Evolutionary conservation across 1,139 yeast genomes (phyloP), one percentile per base, ranked within the genome.

Genomic region (Starmera stellimalicola): DNA sequence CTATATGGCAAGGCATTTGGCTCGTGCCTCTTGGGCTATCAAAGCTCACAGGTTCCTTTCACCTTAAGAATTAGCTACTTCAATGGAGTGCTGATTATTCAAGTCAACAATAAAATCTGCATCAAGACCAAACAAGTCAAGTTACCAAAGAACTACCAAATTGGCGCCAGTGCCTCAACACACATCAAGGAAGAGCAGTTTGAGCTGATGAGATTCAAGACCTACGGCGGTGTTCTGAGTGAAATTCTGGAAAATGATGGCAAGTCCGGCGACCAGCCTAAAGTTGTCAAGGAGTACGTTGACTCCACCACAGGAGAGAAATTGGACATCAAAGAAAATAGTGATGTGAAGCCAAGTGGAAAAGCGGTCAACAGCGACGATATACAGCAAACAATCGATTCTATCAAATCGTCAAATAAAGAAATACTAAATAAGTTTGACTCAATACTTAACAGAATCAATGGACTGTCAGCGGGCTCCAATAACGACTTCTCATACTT

Each of bases 41-140:
- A 79, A 50, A 77, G 73, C 44, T 73, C 84, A 0, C 71, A 72
- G 41, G 81, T 79, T 7, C 91, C 93, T 7, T 62, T 71, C 26
- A 77, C 82, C 1, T 36, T 79, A n/a, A 69, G 87, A 54, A 46
- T 80, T 11, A 70, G 80, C 3, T 79, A 77, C 46, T 67, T 74
- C 23, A 47, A 48, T 16, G 60, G 62, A 22, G 55, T 67, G 47
- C 64, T 81, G 40, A 77, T 77, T 44, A 66, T 80, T 14, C 85
- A 81, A 44, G 57, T 78, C 30, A 85, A 81, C 51, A 81, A 81
- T 50, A 73, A 70, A 44, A 62, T 81, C 36, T 76, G 87, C 50
- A 73, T 80, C 56, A 76, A 75, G 50, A 77, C 87, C 0, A 68
- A 71, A 39, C 54, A 68, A 35, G 59, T 80, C 27, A 47, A 52